Conservation (phyloP, 352 stramenopile species). For the Phytophthora tentaculata region DNA sequence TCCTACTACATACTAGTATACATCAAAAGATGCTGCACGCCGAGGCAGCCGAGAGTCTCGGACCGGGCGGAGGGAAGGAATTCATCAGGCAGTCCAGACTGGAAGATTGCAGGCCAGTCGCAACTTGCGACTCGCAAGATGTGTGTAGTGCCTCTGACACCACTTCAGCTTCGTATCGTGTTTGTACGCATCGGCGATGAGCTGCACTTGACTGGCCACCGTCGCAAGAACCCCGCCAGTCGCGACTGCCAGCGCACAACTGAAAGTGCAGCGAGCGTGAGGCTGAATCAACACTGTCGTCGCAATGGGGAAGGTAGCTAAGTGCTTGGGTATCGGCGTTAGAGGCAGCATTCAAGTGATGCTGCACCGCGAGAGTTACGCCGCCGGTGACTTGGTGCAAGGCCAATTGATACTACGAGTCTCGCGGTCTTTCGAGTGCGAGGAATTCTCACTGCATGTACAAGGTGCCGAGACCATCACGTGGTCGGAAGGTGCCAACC, state of each 20-base stretch:
- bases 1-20: no score
- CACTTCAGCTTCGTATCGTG: conserved; percentile 13
- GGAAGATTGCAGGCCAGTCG: background rate
- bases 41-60: no score
- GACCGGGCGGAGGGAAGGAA: background rate
- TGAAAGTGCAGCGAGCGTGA: conserved; percentile 11
- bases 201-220: conserved; percentile 15
- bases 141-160: conserved; percentile 23
- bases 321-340: conserved; percentile 24
- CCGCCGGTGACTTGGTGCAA: conserved; percentile 34
- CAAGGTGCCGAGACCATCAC: conserved; percentile 22
- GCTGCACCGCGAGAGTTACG: conserved; percentile 30
- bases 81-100: background rate
- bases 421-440: conserved; percentile 21
- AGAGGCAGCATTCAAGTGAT: conserved; percentile 27
- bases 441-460: conserved; percentile 31
- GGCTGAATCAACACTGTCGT: background rate
- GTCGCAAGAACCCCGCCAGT: background rate
- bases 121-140: background rate
- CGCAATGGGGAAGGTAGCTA: conserved; percentile 37
- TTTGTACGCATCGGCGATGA: conserved; percentile 5
- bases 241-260: conserved; percentile 12
- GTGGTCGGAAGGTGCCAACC: conserved; percentile 36
- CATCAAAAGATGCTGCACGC: no score
- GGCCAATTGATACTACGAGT: conserved; percentile 33